Percentiles rank a stretch among this genome's conserved stretches.
These are phyloP conservation scores for Cryptosporidium andersoni DNA, from an alignment of 169 alveolate species.

Conservation along the genomic window DNA sequence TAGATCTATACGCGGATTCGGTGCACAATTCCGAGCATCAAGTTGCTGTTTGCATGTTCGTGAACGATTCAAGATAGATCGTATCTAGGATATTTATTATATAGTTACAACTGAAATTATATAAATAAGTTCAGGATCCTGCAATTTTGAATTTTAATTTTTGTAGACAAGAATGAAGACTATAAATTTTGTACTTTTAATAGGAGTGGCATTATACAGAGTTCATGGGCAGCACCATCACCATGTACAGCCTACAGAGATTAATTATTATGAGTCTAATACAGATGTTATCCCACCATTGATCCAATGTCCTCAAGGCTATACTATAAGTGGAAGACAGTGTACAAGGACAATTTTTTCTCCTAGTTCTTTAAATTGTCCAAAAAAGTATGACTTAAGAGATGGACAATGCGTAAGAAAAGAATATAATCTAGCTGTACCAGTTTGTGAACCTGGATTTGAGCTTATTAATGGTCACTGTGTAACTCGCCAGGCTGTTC, in stretches of 20 bases:
- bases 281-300: conserved; percentile 67
- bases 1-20: too few relatives aligned
- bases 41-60: too few relatives aligned
- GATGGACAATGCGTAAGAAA: conserved; percentile 69
- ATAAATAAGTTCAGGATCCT: too few relatives aligned
- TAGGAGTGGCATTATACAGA: conserved; percentile 11
- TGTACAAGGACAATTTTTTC: conserved; percentile 61
- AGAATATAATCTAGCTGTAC: conserved; percentile 47
- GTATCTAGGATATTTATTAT: too few relatives aligned
- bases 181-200: conserved; percentile 3
- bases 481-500: conserved; percentile 50
- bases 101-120: too few relatives aligned
- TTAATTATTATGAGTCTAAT: conserved; percentile 62
- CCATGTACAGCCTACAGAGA: conserved; percentile 58
- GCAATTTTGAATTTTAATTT: too few relatives aligned
- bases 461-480: conserved; percentile 66
- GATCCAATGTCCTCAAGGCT: conserved; percentile 69
- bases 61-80: too few relatives aligned
- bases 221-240: conserved; percentile 46
- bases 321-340: conserved; percentile 57
- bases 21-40: too few relatives aligned
- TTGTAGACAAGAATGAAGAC: too few relatives aligned
- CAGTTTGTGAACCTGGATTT: conserved; percentile 70
- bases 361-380: conserved; percentile 67
- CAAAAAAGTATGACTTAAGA: conserved; percentile 66